Evolutionary conservation across 495 filamentous ascomycete species (phyloP).

Genomic region (Bacidia gigantensis): DNA sequence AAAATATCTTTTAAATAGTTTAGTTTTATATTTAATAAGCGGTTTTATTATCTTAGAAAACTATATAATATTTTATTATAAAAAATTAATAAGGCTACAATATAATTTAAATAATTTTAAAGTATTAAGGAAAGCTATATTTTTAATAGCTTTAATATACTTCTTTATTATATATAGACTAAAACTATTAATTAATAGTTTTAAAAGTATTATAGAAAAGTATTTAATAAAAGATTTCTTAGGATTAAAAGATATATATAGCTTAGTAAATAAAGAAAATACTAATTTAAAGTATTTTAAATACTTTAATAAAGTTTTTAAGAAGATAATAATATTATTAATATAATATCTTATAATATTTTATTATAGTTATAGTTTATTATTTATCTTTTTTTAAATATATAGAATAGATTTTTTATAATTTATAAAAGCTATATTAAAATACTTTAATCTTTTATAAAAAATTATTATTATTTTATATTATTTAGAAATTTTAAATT

Average conservation of each 20-base stretch:
- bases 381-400: constrained; percentile 5
- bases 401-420: constrained; percentile 5
- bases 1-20: neutral
- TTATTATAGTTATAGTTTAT: neutral
- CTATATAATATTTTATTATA: neutral
- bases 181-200: neutral
- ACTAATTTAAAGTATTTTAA: neutral
- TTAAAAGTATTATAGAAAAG: neutral
- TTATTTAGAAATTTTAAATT: neutral
- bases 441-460: neutral
- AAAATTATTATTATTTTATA: constrained; percentile 2
- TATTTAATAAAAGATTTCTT: neutral
- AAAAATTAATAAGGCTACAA: neutral
- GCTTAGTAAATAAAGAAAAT: neutral
- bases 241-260: neutral
- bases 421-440: constrained; percentile 1
- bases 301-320: neutral
- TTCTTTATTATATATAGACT: neutral
- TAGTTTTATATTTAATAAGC: neutral
- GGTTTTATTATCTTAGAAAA: neutral
- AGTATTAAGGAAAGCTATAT: neutral
- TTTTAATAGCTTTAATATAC: neutral
- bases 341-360: neutral
- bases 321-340: constrained; percentile 4
- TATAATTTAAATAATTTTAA: neutral